A percentile compares a stretch with the other conserved stretches of the same genome.
Conservation (phyloP, 73 alveolate species). For the Breviolum minutum region DNA sequence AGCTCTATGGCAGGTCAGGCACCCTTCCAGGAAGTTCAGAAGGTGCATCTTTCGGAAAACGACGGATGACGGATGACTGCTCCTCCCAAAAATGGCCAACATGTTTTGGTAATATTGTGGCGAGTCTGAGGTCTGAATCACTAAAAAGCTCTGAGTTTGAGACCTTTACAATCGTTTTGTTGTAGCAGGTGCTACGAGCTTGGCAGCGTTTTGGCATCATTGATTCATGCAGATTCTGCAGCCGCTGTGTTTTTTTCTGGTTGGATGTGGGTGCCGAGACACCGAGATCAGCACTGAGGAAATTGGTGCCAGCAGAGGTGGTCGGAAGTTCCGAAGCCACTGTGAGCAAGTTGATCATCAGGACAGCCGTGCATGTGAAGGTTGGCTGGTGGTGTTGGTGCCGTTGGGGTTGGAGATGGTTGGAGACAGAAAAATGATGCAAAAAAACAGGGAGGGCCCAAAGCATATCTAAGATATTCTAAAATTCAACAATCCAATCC, state of each 20-base stretch:
- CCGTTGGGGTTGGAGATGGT: no score
- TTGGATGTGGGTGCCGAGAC: not conserved
- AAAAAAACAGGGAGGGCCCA: no score
- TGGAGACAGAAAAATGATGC: no score
- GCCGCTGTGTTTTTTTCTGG: not conserved
- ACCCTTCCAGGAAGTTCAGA: not conserved
- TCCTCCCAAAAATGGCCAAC: no score
- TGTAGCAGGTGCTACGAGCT: constrained; percentile 50
- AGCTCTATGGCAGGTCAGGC: not conserved
- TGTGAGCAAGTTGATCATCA: constrained; percentile 73
- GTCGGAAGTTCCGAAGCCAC: constrained; percentile 18
- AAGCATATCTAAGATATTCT: no score
- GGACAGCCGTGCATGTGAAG: constrained; percentile 76
- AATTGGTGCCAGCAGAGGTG: constrained; percentile 30
- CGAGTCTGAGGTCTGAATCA: no score
- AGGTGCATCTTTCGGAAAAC: not conserved
- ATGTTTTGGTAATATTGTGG: no score
- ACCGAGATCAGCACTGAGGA: not conserved
- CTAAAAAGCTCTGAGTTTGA: not conserved
- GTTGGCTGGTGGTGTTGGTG: not conserved
- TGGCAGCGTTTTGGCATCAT: constrained; percentile 40
- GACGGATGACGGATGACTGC: not conserved
- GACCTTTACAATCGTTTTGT: no score
- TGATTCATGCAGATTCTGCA: not conserved
- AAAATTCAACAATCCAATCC: no score